Conservation (phyloP, 352 stramenopile genomes). For the Globisporangium mamillatum region DNA sequence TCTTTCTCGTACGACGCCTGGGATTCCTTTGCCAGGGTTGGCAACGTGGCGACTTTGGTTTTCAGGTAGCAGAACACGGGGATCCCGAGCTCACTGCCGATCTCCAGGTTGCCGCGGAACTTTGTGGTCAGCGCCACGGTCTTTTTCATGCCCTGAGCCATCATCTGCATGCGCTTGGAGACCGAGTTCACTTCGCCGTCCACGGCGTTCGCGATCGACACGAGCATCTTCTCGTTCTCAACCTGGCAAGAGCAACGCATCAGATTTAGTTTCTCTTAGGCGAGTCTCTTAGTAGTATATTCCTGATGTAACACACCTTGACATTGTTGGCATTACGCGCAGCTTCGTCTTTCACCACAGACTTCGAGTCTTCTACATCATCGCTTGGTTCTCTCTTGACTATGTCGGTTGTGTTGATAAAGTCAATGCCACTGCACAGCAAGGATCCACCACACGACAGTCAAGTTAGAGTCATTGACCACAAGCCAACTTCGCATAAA, state of each 20-base stretch:
- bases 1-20: slow-evolving; percentile 62
- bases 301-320: slow-evolving; percentile 18
- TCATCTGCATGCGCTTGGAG: slow-evolving; percentile 67
- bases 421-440: slow-evolving; percentile 58
- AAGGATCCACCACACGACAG: slow-evolving; percentile 4
- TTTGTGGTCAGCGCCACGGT: slow-evolving; percentile 69
- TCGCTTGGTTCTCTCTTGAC: slow-evolving; percentile 16
- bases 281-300: background rate
- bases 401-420: slow-evolving; percentile 43
- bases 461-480: background rate
- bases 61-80: slow-evolving; percentile 80
- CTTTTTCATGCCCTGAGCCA: slow-evolving; percentile 79
- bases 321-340: slow-evolving; percentile 18
- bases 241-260: slow-evolving; percentile 16
- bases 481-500: background rate
- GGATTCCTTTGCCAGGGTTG: slow-evolving; percentile 73
- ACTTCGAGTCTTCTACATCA: background rate
- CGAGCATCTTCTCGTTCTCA: slow-evolving; percentile 86
- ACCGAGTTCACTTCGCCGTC: slow-evolving; percentile 64
- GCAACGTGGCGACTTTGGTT: slow-evolving; percentile 66
- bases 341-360: slow-evolving; percentile 24
- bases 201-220: slow-evolving; percentile 73
- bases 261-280: background rate
- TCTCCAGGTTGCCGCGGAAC: slow-evolving; percentile 71
- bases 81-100: slow-evolving; percentile 61